These are phyloP conservation scores for Comarum palustre DNA, from an alignment of 306 rosid species.

Conservation along the genomic window DNA sequence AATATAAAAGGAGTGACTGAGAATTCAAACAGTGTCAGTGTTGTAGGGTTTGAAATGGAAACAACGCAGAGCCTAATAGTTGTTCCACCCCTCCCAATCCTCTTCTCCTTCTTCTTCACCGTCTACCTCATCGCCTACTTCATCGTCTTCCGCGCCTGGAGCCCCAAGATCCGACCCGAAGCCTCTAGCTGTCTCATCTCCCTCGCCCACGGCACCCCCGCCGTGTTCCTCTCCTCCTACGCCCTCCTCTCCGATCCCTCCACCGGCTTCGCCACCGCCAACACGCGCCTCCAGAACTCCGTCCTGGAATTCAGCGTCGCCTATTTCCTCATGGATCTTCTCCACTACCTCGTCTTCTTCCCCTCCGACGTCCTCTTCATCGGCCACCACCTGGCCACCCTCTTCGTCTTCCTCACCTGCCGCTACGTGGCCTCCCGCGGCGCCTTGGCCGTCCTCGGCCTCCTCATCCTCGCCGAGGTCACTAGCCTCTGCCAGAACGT, in stretches of 20 bases:
- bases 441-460: slow-evolving; percentile 54
- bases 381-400: slow-evolving; percentile 80
- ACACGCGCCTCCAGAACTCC: slow-evolving; percentile 46
- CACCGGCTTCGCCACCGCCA: slow-evolving; percentile 54
- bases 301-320: slow-evolving; percentile 88
- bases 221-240: slow-evolving; percentile 43
- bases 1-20: neutral
- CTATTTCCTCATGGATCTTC: slow-evolving; percentile 70
- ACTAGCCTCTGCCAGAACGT: slow-evolving; percentile 80
- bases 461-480: slow-evolving; percentile 69
- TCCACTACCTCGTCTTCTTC: slow-evolving; percentile 65
- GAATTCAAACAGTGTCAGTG: neutral
- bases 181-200: slow-evolving; percentile 76
- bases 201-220: slow-evolving; percentile 82
- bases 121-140: slow-evolving; percentile 56
- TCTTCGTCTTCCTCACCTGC: slow-evolving; percentile 83
- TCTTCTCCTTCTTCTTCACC: slow-evolving; percentile 47
- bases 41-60: slow-evolving; percentile 25
- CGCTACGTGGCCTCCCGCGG: slow-evolving; percentile 70
- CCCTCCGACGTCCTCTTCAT: slow-evolving; percentile 78
- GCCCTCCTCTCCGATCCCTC: slow-evolving; percentile 43
- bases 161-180: slow-evolving; percentile 82
- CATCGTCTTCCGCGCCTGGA: slow-evolving; percentile 55
- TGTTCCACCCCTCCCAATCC: slow-evolving; percentile 30
- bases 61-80: slow-evolving; percentile 9